These are phyloP conservation scores for Juncus inflexus DNA, from an alignment of 176 grass and related monocot genomes.

Conservation along the genomic window DNA sequence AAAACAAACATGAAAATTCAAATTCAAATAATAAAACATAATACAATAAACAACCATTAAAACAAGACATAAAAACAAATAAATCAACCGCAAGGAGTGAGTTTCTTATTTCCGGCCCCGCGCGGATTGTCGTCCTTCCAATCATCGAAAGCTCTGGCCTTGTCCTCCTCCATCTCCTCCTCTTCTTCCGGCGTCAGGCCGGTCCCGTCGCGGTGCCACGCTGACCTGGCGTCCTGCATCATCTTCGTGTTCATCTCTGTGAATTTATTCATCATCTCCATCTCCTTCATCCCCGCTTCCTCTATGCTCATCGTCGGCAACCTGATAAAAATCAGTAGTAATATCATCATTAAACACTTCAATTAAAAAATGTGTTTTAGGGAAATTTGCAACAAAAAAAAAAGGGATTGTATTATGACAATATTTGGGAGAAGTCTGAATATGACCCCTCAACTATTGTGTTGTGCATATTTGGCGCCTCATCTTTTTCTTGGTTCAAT, in stretches of 20 bases:
- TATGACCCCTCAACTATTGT: too few relatives aligned
- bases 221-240: slow-evolving; percentile 65
- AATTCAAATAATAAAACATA: too few relatives aligned
- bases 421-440: too few relatives aligned
- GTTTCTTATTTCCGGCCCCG: slow-evolving; percentile 93
- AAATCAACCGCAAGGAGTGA: slow-evolving; percentile 76
- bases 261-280: slow-evolving; percentile 92
- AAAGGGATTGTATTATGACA: too few relatives aligned
- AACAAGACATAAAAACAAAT: background rate
- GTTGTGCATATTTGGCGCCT: too few relatives aligned
- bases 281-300: slow-evolving; percentile 77
- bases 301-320: slow-evolving; percentile 92
- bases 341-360: background rate
- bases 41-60: too few relatives aligned
- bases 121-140: slow-evolving; percentile 97
- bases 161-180: slow-evolving; percentile 66
- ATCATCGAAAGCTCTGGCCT: slow-evolving; percentile 82
- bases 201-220: slow-evolving; percentile 59
- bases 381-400: too few relatives aligned
- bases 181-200: slow-evolving; percentile 40
- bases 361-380: too few relatives aligned
- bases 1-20: too few relatives aligned
- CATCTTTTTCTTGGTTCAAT: too few relatives aligned
- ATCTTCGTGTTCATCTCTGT: slow-evolving; percentile 61
- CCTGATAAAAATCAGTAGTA: slow-evolving; percentile 14